Evolutionary conservation across 2,329 filamentous ascomycete species (phyloP), one percentile per base, ranked within the genome.

Genomic region (Cadophora luteo-olivacea): DNA sequence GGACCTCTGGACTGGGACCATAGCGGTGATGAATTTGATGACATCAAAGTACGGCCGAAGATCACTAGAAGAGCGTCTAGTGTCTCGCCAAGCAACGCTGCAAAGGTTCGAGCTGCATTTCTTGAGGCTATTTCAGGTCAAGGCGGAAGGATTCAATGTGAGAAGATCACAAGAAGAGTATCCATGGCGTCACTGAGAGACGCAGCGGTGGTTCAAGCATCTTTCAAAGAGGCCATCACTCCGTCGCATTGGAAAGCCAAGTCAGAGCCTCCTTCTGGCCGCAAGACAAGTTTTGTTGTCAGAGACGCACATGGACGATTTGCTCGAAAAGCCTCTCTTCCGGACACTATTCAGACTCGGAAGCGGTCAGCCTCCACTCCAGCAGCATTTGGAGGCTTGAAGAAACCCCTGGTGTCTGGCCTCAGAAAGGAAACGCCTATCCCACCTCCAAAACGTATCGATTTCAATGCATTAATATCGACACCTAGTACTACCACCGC

Each of bases 1-100:
- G 66, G 68, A 9, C 61, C 68, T 64, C 54, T 74, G 58, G 69
- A 68, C n/a, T 71, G 66, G 52, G 69, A 72, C 58, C 67, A 68
- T 29, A 70, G 58, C 58, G 62, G 57, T 29, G 58, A 69, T 51
- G 69, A 72, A 4, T 69, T 68, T 12, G 68, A 69, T 16, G n/a
- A 68, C n/a, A 69, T 69, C 41, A 22, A 65, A 24, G 41, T 68
- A 16, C 58, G 68, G 22, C 68, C 64, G 2, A 72, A 68, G 48
- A 66, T 62, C n/a, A 70, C 61, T 8, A 65, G 67, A 19, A 61
- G 58, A 25, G 29, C 12, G 24, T 68, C 66, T 24, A 32, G 32
- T 45, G 32, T 36, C 8, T 69, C 67, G 7, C 68, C 65, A 1
- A 58, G 52, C 9, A 55, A 65, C 41, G 45, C 24, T 22, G 61